These are phyloP conservation scores for Chlamydomonas sp. DNA, from an alignment of 139 green algal species.

Conservation along the genomic window DNA sequence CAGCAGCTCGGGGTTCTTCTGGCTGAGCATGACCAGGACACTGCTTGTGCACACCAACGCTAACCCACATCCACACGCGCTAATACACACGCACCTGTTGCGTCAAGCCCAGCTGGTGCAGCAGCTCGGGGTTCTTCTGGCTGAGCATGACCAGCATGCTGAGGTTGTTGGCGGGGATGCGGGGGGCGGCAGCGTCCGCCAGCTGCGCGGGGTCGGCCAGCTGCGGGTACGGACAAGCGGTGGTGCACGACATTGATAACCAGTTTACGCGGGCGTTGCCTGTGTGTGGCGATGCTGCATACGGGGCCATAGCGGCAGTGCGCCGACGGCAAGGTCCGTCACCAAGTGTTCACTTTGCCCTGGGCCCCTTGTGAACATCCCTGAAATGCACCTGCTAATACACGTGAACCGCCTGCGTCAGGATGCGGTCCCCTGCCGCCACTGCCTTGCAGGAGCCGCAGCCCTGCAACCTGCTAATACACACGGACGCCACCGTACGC, in stretches of 20 bases:
- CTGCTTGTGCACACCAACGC: too few species aligned
- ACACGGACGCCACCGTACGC: background rate
- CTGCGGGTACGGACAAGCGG: background rate
- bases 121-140: slow-evolving; percentile 47
- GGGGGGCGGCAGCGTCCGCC: slow-evolving; percentile 12
- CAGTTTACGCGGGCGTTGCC: background rate
- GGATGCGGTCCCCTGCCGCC: background rate
- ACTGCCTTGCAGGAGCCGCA: background rate
- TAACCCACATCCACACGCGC: too few species aligned
- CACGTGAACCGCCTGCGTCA: background rate
- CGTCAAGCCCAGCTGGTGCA: slow-evolving; percentile 57
- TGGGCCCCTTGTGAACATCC: background rate
- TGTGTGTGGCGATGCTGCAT: background rate
- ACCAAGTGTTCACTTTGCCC: background rate
- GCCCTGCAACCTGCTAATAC: background rate
- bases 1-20: slow-evolving; percentile 53
- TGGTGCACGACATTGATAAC: background rate
- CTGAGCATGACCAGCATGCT: slow-evolving; percentile 61
- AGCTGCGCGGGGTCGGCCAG: background rate
- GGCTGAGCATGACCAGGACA: too few species aligned
- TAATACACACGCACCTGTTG: slow-evolving; percentile 22
- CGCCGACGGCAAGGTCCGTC: background rate
- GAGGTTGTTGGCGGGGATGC: slow-evolving; percentile 48
- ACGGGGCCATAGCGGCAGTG: background rate
- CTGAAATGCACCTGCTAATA: background rate